Evolutionary conservation across 2,329 filamentous ascomycete species (phyloP), one percentile per base, ranked within the genome.

Genomic region (Amauroascus niger): DNA sequence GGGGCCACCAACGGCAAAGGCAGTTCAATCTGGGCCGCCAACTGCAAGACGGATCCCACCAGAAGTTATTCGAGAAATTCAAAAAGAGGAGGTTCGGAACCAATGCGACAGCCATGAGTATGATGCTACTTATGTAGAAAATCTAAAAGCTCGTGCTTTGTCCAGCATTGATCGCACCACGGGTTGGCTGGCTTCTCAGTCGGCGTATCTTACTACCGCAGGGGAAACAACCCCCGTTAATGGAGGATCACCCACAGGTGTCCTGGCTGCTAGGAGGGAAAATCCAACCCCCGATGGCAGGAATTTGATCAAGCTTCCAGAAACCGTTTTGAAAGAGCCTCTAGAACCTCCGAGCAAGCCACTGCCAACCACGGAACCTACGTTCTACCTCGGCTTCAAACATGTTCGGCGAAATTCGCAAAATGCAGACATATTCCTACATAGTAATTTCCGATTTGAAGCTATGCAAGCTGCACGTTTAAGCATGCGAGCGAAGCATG

Each of bases 321-420:
- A 70, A 32, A 59, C 60, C 4, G 58, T 69, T 16, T 63, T 69
- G 2, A 63, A 69, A 72, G 52, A 69, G 74, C 57, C 71, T 69
- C 20, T 9, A 3, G 46, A 51, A 6, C 43, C 49, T 8, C 49
- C 49, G 11, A 47, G 32, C 30, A 55, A 48, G 22, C 53, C 53
- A 3, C 39, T 54, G 66, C 56, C 65, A 41, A 77, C 69, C 69
- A 83, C 79, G 64, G 87, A 93, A 63, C 84, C 85, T 2, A 86
- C 90, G 4, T 96, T 95, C 70, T 91, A 89, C 72, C 84, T 87
- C 57, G 88, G 88, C 8, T 96, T 95, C 67, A 83, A 88, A 61
- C 82, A 85, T 64, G 79, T 87, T 60, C 74, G 83, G 44, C 32
- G 48, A 22, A 50, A 52, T 16, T 81, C 81, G 13, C 81, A 80